Evolutionary conservation across 306 rosid genomes (phyloP).

Genomic region (Heteromeles arbutifolia): DNA sequence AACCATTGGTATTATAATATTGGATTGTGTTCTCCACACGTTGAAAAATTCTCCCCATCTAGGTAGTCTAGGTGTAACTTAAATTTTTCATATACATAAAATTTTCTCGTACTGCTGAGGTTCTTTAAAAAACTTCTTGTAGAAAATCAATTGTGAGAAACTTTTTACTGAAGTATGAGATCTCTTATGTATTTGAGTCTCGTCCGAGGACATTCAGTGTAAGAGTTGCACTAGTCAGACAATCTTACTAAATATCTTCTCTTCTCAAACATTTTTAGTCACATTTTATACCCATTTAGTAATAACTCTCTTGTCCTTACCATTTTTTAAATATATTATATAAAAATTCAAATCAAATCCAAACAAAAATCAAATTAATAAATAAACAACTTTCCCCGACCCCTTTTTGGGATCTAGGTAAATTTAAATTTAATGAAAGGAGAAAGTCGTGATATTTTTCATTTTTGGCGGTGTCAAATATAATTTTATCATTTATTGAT

Average conservation of each 20-base stretch:
- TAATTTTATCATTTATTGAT: not conserved
- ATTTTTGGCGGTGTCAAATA: not conserved
- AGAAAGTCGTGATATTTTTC: not conserved
- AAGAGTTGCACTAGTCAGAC: no score
- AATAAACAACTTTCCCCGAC: not conserved
- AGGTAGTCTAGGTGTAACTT: no score
- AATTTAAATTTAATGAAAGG: not conserved
- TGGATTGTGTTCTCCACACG: rapidly evolving
- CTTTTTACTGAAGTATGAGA: no score
- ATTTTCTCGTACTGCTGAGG: no score
- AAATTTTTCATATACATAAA: no score
- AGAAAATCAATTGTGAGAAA: no score
- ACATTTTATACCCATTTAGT: not conserved
- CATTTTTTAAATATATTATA: not conserved
- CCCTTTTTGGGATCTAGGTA: not conserved
- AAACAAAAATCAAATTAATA: not conserved
- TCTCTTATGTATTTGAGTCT: no score
- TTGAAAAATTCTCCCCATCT: no score
- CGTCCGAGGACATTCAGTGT: rapidly evolving
- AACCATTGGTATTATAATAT: no score
- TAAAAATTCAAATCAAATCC: not conserved
- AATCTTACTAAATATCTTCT: no score
- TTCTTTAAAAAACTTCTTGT: no score
- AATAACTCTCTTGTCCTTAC: not conserved
- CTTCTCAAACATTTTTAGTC: not conserved